Base-by-base conservation (phyloP, 2,329 filamentous ascomycete species). In the Diaporthe nobilis region DNA sequence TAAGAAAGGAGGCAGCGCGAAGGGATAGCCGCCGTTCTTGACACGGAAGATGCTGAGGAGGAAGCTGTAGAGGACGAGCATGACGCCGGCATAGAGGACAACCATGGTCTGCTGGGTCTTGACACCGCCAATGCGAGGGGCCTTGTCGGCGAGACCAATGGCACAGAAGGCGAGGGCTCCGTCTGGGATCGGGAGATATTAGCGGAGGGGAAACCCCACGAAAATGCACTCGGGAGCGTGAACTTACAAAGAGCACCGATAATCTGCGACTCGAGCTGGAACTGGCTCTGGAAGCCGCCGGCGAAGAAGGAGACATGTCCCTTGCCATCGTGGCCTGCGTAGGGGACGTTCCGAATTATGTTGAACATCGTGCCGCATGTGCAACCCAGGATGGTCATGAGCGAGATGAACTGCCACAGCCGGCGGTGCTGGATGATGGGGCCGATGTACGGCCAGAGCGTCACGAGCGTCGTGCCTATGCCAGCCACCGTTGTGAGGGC, bases 321-420 rank as follows among this genome's bases (percentile, higher is more conserved):
- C 73, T 90, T 92, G 51, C 95, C 95, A 82, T 98, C 92, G 57
- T 94, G 94, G 57, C 92, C 89, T 44, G 98, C 95, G 81, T 99
- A 99, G 3, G 97, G 97, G 3, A 97, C 95, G 84, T 97, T 96
- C 80, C 97, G 92, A 82, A 99, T 99, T 82, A 98, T 96, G 85
- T 98, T 99, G 90, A 97, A 99, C 97, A 99, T 99, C 86, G 98
- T 96, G 53, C 97, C 97, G 80, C 94, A 97, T 63, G 94, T 98
- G 86, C 98, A 99, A 75, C 98, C 88, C 57, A 99, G 90, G 78
- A 99, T 96, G 20, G 92, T 89, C 81, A 98, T 95, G 79, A 99
- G 87, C 84, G 94, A 98, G 81, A 97, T 85, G 31, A 94, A 95
- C 34, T 96, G 96, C 97, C 97, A 99, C 25, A 98, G 86, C 81